Base-by-base conservation (phyloP, 768 basidiomycete genomes). In the Mycena rebaudengoi region DNA sequence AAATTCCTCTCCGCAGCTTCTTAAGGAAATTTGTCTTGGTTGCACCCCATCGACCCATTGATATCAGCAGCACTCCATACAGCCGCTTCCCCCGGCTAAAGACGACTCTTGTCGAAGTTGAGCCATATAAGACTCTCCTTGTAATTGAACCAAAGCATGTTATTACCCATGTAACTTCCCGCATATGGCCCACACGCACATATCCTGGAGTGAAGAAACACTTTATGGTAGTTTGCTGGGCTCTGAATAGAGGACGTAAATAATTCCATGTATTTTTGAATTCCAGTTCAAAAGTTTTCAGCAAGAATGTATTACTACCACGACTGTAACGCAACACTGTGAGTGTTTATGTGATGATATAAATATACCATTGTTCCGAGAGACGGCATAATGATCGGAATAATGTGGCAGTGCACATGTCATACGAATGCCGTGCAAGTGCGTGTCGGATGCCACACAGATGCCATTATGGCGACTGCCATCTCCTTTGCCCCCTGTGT, bases 81-180 rank as follows among this genome's bases (percentile, higher is more conserved):
- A 32, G 32, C 23, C 40, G 60, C 12, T 53, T 54, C 45, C 66
- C 68, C 41, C 52, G 56, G 33, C 69, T 74, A 14, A 7, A 63
- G 29, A 56, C 66, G 8, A 44, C 46, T 11, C 56, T 70, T 57
- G 65, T 73, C 18, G 64, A 68, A 62, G 58, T 57, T 40, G 30
- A 39, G 11, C 63, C 32, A 21, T 68, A 60, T 3, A 29, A 60
- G 13, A 14, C 63, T 5, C 51, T 70, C 21, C 26, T 52, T n/a
- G 68, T 75, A 29, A 68, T 73, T 50, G 69, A 75, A 43, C 66
- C 61, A 7, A n/a, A 28, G 4, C 69, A 75, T 49, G 70, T 75
- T 40, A 68, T 74, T 35, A 70, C 69, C 6, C 73, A 74, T 62
- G 28, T 74, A 12, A 65, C 69, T 30, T 58, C 57, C 13, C 71